Evolutionary conservation across 2,329 filamentous ascomycete species (phyloP).

Genomic region (Xylariaceae sp.): DNA sequence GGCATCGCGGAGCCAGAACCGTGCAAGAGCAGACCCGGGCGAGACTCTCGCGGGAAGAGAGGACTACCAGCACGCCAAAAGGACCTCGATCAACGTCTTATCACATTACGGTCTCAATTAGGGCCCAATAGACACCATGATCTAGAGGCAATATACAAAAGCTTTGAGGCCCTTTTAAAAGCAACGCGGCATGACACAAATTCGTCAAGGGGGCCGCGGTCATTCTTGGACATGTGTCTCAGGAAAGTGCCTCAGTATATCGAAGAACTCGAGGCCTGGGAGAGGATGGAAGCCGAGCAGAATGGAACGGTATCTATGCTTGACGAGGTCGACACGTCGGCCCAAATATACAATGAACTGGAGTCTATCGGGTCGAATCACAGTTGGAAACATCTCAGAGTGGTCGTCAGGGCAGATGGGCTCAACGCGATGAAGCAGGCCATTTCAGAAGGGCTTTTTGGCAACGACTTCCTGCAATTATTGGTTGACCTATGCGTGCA

Average conservation of each 20-base stretch:
- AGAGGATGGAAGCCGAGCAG: slow-evolving; percentile 42
- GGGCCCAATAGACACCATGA: slow-evolving; percentile 38
- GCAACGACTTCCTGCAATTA: slow-evolving; percentile 43
- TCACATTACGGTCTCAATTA: slow-evolving; percentile 37
- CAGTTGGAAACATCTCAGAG: slow-evolving; percentile 51
- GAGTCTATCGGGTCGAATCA: slow-evolving; percentile 46
- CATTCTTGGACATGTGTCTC: slow-evolving; percentile 53
- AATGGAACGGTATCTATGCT: slow-evolving; percentile 41
- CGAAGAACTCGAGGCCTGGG: slow-evolving; percentile 46
- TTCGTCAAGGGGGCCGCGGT: slow-evolving; percentile 38
- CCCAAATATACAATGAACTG: slow-evolving; percentile 52
- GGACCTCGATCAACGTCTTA: slow-evolving; percentile 40
- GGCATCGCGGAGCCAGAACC: background rate
- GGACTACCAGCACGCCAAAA: slow-evolving; percentile 14
- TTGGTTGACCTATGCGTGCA: slow-evolving; percentile 47
- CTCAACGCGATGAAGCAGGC: slow-evolving; percentile 47
- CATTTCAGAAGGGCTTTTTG: slow-evolving; percentile 46
- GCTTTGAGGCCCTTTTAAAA: slow-evolving; percentile 48
- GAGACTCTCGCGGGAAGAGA: slow-evolving; percentile 15
- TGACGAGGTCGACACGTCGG: slow-evolving; percentile 43
- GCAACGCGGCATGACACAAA: slow-evolving; percentile 38
- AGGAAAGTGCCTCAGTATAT: slow-evolving; percentile 52
- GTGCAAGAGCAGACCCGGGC: background rate
- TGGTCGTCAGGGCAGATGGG: slow-evolving; percentile 51
- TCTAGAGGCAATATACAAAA: slow-evolving; percentile 50